Conservation (phyloP, 2,329 filamentous ascomycete genomes). For the Fusarium nematophilum region DNA sequence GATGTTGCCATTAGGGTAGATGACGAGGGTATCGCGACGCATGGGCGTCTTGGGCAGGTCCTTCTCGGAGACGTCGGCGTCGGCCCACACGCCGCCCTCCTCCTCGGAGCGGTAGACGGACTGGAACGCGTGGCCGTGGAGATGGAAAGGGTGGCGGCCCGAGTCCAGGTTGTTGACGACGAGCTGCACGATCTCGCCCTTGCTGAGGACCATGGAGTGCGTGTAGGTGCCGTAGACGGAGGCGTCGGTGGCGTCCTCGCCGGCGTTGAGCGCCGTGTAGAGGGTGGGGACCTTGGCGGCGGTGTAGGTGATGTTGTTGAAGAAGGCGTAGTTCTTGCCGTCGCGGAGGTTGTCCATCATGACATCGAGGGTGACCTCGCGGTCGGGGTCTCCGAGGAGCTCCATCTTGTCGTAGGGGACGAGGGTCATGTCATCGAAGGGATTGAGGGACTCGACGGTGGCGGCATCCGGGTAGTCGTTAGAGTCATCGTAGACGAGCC, state of each 20-base stretch:
- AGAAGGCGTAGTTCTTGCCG: slow-evolving; percentile 71
- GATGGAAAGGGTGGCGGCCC: slow-evolving; percentile 79
- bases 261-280: slow-evolving; percentile 77
- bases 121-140: slow-evolving; percentile 84
- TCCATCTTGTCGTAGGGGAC: slow-evolving; percentile 75
- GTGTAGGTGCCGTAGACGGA: slow-evolving; percentile 74
- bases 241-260: slow-evolving; percentile 68
- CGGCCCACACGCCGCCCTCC: slow-evolving; percentile 66
- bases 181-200: slow-evolving; percentile 76
- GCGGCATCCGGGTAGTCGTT: slow-evolving; percentile 62
- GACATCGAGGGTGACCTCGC: slow-evolving; percentile 71
- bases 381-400: slow-evolving; percentile 71
- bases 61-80: slow-evolving; percentile 50
- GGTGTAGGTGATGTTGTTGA: slow-evolving; percentile 83
- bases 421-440: slow-evolving; percentile 80
- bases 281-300: slow-evolving; percentile 80
- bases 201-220: slow-evolving; percentile 74
- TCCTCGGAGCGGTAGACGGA: slow-evolving; percentile 70
- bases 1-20: slow-evolving; percentile 75
- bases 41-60: slow-evolving; percentile 69
- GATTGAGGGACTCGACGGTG: slow-evolving; percentile 69
- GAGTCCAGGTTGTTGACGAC: slow-evolving; percentile 80
- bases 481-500: slow-evolving; percentile 67
- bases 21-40: slow-evolving; percentile 75
- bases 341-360: slow-evolving; percentile 72